A percentile compares a stretch with the other conserved stretches of the same genome.
Conservation (phyloP, 202 grass and related monocot species). For the Zoysia matrella region DNA sequence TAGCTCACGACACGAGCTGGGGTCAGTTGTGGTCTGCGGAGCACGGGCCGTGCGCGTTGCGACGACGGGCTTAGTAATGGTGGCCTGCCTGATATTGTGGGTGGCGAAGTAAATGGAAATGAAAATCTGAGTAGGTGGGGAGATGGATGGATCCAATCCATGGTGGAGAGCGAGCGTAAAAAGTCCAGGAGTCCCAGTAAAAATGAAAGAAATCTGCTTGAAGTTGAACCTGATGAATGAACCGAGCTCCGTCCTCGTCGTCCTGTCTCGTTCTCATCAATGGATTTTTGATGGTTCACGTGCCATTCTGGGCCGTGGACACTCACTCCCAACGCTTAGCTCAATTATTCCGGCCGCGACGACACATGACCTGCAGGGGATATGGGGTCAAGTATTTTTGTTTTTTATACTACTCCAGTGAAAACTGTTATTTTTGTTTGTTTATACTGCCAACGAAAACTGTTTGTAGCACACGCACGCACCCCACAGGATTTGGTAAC, state of each 20-base stretch:
- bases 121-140: constrained; percentile 18
- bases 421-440: background rate
- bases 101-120: constrained; percentile 46
- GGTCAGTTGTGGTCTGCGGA: background rate
- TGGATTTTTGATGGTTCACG: constrained; percentile 31
- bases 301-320: constrained; percentile 14
- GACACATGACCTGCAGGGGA: background rate
- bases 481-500: too few relatives aligned
- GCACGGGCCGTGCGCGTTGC: background rate
- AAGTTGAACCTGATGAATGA: too few relatives aligned
- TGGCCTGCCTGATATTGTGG: constrained; percentile 46
- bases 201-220: too few relatives aligned
- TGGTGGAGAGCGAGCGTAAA: background rate
- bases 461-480: too few relatives aligned
- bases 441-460: too few relatives aligned
- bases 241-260: background rate
- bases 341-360: constrained; percentile 22
- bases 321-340: constrained; percentile 10
- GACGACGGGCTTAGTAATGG: constrained; percentile 33
- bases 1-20: background rate
- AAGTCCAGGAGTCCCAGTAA: too few relatives aligned
- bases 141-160: background rate
- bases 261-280: background rate
- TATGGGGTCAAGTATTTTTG: background rate
- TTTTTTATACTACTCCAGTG: background rate